Evolutionary conservation across 2,329 filamentous ascomycete species (phyloP), one percentile per base, ranked within the genome.

Genomic region (Zymoseptoria tritici): DNA sequence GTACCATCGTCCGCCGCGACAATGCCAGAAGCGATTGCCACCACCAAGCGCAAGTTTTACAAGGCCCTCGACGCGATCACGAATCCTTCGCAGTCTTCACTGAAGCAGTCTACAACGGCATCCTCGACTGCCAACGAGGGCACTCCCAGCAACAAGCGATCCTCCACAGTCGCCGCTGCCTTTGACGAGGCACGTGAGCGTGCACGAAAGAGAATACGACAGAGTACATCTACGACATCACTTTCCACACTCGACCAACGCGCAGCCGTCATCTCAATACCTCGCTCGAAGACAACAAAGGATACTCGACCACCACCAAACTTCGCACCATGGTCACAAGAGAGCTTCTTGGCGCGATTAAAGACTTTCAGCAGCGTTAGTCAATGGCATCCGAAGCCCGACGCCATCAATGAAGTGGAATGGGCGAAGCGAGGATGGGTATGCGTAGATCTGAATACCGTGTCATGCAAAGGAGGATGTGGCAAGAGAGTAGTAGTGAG

Each of bases 381-480:
- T 57, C 84, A 89, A 72, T 99, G 93, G 93, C 88, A 89, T n/a
- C 89, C 90, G 0, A 97, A 97, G 73, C 92, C 94, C 0, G 84
- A 92, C 56, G 81, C 80, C 36, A 86, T 97, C 67, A 91, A 85
- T 71, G 94, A 97, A 75, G 86, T 97, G 7, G 88, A 91, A 73
- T 99, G 94, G 94, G 92, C 92, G 0, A 96, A 93, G 78, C 80
- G 89, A 60, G 93, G 93, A 0, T 99, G 94, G 93, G 81, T 87
- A 3, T 97, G 93, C 69, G 85, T 88, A 52, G 88, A 88, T 67
- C 85, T 86, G 64, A 91, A 96, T 74, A 89, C 89, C 3, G 90
- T 97, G 16, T 85, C 86, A 19, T 99, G 94, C 72, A 81, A 79
- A 50, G 86, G 88, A 49, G 85, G 92, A 2, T 99, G 94, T 70